Evolutionary conservation across 768 basidiomycete species (phyloP).

Genomic region (Hygrophorus pudorinus): DNA sequence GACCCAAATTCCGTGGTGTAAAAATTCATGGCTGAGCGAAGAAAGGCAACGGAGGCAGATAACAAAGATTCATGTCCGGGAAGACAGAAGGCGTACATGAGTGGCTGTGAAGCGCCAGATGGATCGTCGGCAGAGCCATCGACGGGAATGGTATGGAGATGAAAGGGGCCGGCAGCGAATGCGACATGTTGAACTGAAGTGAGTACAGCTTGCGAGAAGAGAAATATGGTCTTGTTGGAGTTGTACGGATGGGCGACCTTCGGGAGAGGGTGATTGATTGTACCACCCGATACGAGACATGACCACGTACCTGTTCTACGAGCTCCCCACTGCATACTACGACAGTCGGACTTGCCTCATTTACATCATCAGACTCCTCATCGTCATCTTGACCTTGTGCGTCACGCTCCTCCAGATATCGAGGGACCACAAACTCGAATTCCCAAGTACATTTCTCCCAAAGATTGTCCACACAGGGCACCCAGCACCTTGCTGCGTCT

Average conservation of each 20-base stretch:
- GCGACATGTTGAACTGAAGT: slow-evolving; percentile 96
- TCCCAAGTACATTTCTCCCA: slow-evolving; percentile 99
- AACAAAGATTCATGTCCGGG: slow-evolving; percentile 78
- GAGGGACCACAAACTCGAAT: slow-evolving; percentile 89
- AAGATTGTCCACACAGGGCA: slow-evolving; percentile 90
- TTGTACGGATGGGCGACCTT: slow-evolving; percentile 91
- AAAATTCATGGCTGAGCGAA: slow-evolving; percentile 88
- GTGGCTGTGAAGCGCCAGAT: slow-evolving; percentile 52
- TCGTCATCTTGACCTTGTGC: slow-evolving; percentile 12
- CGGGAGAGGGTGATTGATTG: slow-evolving; percentile 5
- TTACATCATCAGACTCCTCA: slow-evolving; percentile 42
- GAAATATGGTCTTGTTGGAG: slow-evolving; percentile 89
- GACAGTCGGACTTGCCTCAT: slow-evolving; percentile 63
- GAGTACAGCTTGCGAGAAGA: slow-evolving; percentile 76
- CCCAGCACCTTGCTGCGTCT: slow-evolving; percentile 94
- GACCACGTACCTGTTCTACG: slow-evolving; percentile 69
- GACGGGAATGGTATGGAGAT: slow-evolving; percentile 57
- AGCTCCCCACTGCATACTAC: slow-evolving; percentile 94
- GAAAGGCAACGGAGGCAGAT: slow-evolving; percentile 56
- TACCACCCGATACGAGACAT: background rate
- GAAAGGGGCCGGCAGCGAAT: slow-evolving; percentile 93
- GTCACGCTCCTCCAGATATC: slow-evolving; percentile 61
- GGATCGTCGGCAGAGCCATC: slow-evolving; percentile 56
- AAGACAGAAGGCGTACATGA: slow-evolving; percentile 87
- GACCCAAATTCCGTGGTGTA: slow-evolving; percentile 88